Percentiles rank a stretch among this genome's conserved stretches.
phyloP scores from a whole-genome alignment of 495 filamentous ascomycete species.

The Tuber magnatum region DNA sequence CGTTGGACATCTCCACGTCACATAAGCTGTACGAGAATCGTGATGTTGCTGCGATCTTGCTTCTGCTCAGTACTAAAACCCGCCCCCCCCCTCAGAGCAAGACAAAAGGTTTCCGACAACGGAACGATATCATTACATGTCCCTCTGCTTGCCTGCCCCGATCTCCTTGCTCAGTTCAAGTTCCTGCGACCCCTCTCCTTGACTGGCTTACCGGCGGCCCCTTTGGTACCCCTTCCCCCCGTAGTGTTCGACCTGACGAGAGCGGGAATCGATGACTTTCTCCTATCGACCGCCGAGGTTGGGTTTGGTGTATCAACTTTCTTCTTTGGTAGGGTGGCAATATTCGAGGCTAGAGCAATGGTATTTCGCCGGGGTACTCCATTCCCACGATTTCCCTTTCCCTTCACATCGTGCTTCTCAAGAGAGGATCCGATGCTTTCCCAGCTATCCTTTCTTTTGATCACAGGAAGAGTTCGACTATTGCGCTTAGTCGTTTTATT shows the following conservation, averaged over 20 bases:
- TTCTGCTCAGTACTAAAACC: background rate
- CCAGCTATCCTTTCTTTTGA: conserved; percentile 1
- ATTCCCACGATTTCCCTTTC: background rate
- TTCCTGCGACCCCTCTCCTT: background rate
- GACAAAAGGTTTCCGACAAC: background rate
- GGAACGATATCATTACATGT: background rate
- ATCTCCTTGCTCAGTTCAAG: background rate
- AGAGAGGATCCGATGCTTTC: background rate
- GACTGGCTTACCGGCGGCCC: conserved; percentile 9
- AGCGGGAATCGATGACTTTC: conserved; percentile 17
- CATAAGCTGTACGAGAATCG: background rate
- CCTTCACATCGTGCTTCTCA: background rate
- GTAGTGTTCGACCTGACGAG: conserved; percentile 23
- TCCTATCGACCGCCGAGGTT: background rate
- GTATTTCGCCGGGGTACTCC: background rate
- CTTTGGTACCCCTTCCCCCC: conserved; percentile 18
- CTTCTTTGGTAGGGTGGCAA: background rate
- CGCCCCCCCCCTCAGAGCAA: background rate
- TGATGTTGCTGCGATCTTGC: background rate
- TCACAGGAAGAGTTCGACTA: background rate
- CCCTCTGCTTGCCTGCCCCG: background rate
- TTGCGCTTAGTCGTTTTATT: background rate
- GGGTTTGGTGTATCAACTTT: background rate
- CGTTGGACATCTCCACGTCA: background rate
- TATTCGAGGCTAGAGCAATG: background rate